These are phyloP conservation scores for Boletus fagicola DNA, from an alignment of 768 basidiomycete species.

Conservation along the genomic window DNA sequence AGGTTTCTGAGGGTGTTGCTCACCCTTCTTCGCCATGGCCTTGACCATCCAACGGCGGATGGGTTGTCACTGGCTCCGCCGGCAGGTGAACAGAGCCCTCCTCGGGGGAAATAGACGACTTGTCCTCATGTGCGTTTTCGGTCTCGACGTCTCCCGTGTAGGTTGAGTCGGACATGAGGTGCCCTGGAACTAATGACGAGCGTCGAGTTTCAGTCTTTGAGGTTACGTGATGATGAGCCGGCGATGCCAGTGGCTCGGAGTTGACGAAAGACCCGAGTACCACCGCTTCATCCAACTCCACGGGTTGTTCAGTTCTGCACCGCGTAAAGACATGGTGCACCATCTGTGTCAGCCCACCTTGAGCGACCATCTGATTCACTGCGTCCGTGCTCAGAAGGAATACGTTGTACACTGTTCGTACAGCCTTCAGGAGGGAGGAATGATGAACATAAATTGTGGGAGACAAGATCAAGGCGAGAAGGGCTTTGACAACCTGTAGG, in stretches of 20 bases:
- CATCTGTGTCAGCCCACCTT: constrained; percentile 97
- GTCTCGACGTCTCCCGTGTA: background rate
- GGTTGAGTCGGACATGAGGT: background rate
- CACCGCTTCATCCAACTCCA: constrained; percentile 18
- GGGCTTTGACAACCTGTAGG: constrained; percentile 93
- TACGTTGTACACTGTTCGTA: constrained; percentile 97
- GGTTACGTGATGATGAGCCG: constrained; percentile 2
- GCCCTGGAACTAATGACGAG: constrained; percentile 9
- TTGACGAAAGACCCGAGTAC: constrained; percentile 20
- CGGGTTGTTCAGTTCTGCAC: constrained; percentile 45
- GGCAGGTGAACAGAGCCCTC: constrained; percentile 1
- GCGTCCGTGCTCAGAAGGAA: constrained; percentile 88
- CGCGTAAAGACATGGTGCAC: constrained; percentile 94
- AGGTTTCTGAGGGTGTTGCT: constrained; percentile 6
- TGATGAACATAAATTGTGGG: constrained; percentile 89
- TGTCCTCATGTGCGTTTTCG: constrained; percentile 2
- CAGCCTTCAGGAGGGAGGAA: constrained; percentile 91
- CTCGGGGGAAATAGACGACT: background rate
- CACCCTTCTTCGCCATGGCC: constrained; percentile 20
- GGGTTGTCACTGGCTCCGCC: background rate
- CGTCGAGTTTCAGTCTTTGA: constrained; percentile 11
- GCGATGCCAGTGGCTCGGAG: constrained; percentile 21
- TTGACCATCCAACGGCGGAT: constrained; percentile 3
- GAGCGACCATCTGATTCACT: constrained; percentile 96
- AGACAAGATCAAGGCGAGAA: constrained; percentile 86